phyloP scores from a whole-genome alignment of 352 stramenopile species.

The Pythium phragmiticola region DNA sequence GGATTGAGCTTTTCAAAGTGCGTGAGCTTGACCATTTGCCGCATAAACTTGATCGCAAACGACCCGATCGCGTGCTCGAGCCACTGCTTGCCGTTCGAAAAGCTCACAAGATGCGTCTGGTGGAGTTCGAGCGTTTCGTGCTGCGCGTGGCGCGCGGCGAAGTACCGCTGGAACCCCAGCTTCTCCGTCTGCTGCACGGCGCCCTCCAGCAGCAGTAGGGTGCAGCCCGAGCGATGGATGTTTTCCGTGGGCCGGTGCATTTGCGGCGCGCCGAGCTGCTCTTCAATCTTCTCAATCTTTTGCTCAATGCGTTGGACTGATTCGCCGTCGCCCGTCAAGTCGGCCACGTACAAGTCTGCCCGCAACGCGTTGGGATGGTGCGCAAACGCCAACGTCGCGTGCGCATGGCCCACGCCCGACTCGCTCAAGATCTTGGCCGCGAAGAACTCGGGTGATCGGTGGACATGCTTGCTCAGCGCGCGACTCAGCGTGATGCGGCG shows the following conservation, averaged over 20 bases:
- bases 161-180: constrained; percentile 73
- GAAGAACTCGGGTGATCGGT: constrained; percentile 60
- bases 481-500: constrained; percentile 73
- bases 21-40: constrained; percentile 79
- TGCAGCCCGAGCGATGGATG: constrained; percentile 64
- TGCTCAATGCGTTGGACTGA: constrained; percentile 61
- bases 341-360: constrained; percentile 69
- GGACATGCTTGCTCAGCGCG: constrained; percentile 60
- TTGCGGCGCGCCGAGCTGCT: constrained; percentile 59
- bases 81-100: constrained; percentile 70
- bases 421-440: constrained; percentile 62
- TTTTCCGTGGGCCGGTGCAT: constrained; percentile 38
- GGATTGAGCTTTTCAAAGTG: constrained; percentile 63
- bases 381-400: constrained; percentile 19
- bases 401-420: constrained; percentile 26
- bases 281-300: constrained; percentile 59
- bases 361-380: constrained; percentile 68
- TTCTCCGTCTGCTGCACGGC: constrained; percentile 57
- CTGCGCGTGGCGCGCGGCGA: constrained; percentile 46
- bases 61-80: constrained; percentile 56
- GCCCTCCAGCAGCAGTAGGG: constrained; percentile 72
- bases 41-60: constrained; percentile 70
- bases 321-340: constrained; percentile 61
- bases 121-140: constrained; percentile 56
- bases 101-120: constrained; percentile 72